phyloP scores from a whole-genome alignment of 345 rosid genomes.

The Populus pruinosa region DNA sequence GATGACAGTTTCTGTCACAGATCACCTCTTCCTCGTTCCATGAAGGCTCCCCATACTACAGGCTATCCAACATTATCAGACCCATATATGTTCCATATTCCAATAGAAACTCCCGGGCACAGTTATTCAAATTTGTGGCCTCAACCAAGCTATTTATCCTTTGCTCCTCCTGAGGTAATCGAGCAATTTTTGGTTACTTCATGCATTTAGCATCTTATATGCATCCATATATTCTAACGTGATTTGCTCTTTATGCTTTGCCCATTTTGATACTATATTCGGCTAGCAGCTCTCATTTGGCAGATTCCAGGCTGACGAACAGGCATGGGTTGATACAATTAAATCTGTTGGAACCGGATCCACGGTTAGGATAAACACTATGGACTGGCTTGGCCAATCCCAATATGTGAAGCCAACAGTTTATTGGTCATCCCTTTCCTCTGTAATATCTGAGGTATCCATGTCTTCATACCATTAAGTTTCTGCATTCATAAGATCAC shows the following conservation, averaged over 20 bases:
- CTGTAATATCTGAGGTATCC: slow-evolving; percentile 71
- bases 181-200: neutral
- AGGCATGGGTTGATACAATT: slow-evolving; percentile 82
- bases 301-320: slow-evolving; percentile 68
- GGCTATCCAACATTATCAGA: slow-evolving; percentile 68
- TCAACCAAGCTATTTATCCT: slow-evolving; percentile 61
- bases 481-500: neutral
- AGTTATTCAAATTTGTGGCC: slow-evolving; percentile 30
- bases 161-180: slow-evolving; percentile 89
- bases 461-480: neutral
- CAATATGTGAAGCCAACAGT: slow-evolving; percentile 49
- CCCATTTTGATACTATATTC: slow-evolving; percentile 15
- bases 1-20: slow-evolving; percentile 29
- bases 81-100: slow-evolving; percentile 45
- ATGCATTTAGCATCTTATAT: too few relatives aligned
- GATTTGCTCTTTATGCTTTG: neutral
- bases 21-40: slow-evolving; percentile 56
- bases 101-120: slow-evolving; percentile 41
- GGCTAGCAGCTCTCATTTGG: slow-evolving; percentile 64
- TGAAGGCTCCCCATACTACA: slow-evolving; percentile 51
- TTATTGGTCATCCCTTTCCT: slow-evolving; percentile 76
- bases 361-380: slow-evolving; percentile 67
- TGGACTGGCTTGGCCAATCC: slow-evolving; percentile 97
- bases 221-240: too few relatives aligned
- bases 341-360: slow-evolving; percentile 59